phyloP scores from a whole-genome alignment of 2,329 filamentous ascomycete species.

The Seiridium unicorne region DNA sequence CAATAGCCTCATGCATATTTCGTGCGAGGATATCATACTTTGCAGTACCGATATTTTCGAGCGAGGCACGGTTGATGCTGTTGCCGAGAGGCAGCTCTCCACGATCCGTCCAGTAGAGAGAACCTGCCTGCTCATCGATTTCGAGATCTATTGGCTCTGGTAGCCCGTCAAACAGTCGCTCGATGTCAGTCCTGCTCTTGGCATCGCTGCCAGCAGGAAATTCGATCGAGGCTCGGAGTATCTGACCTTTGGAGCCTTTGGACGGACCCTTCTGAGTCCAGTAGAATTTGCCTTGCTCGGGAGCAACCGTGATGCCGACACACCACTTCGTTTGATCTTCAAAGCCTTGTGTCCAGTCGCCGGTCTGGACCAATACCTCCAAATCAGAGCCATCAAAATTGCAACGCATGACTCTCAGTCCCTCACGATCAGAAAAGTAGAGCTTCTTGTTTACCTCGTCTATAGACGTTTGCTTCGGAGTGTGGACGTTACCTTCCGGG shows the following conservation, averaged over 20 bases:
- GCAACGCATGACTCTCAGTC: slow-evolving; percentile 36
- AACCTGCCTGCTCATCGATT: background rate
- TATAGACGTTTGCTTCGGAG: slow-evolving; percentile 42
- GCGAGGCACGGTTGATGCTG: background rate
- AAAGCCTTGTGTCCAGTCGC: slow-evolving; percentile 14
- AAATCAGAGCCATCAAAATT: slow-evolving; percentile 36
- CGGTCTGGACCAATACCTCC: slow-evolving; percentile 38
- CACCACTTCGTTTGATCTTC: slow-evolving; percentile 8
- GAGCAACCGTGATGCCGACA: slow-evolving; percentile 2
- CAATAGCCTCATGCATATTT: slow-evolving; percentile 45
- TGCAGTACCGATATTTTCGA: slow-evolving; percentile 1
- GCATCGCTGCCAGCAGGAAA: background rate
- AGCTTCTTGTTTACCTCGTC: slow-evolving; percentile 28
- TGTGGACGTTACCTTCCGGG: slow-evolving; percentile 42
- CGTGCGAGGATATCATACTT: slow-evolving; percentile 27
- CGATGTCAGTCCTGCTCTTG: background rate
- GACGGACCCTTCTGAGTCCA: slow-evolving; percentile 4
- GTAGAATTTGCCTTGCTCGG: slow-evolving; percentile 1
- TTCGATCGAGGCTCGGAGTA: slow-evolving; percentile 4
- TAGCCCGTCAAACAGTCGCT: background rate
- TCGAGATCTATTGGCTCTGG: slow-evolving; percentile 6
- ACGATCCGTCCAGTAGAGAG: slow-evolving; percentile 5
- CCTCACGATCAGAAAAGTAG: slow-evolving; percentile 44
- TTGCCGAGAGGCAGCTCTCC: slow-evolving; percentile 4
- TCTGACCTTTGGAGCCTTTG: background rate